These are phyloP conservation scores for Pezicula rhizophila DNA, from an alignment of 2,329 filamentous ascomycete species.

Conservation along the genomic window DNA sequence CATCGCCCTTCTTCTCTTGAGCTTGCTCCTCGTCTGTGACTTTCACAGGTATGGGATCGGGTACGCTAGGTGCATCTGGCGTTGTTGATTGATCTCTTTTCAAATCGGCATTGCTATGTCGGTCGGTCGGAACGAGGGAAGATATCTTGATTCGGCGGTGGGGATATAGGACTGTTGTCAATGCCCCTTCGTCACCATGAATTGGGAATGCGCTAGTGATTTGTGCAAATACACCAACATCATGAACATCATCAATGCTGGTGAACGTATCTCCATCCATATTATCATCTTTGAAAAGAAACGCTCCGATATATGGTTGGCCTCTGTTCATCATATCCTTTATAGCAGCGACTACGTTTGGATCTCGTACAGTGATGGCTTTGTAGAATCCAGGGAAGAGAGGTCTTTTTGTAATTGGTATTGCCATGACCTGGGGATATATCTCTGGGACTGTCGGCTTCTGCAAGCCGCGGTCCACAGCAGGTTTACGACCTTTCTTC, in stretches of 20 bases:
- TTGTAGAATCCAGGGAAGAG: slow-evolving; percentile 99
- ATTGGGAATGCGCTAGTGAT: slow-evolving; percentile 95
- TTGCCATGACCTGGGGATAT: slow-evolving; percentile 95
- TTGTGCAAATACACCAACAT: slow-evolving; percentile 94
- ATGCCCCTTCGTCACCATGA: slow-evolving; percentile 72
- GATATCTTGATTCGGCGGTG: slow-evolving; percentile 92
- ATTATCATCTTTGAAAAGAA: slow-evolving; percentile 93
- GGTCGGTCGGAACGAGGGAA: slow-evolving; percentile 63
- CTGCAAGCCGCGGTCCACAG: slow-evolving; percentile 68
- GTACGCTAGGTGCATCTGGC: slow-evolving; percentile 41
- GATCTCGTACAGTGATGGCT: slow-evolving; percentile 92
- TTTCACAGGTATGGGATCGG: slow-evolving; percentile 55
- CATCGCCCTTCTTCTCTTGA: slow-evolving; percentile 77
- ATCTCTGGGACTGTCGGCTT: slow-evolving; percentile 90
- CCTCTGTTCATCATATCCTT: slow-evolving; percentile 95
- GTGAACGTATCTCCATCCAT: slow-evolving; percentile 92
- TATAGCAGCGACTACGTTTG: slow-evolving; percentile 84
- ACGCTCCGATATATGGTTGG: slow-evolving; percentile 94
- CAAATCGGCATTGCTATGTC: slow-evolving; percentile 31
- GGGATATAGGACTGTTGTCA: slow-evolving; percentile 93
- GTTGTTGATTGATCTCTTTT: slow-evolving; percentile 40
- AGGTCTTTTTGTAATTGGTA: slow-evolving; percentile 88
- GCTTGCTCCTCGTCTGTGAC: slow-evolving; percentile 43
- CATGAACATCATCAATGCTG: slow-evolving; percentile 83
- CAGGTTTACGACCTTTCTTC: slow-evolving; percentile 63